Percentiles rank a stretch among this genome's conserved stretches.
phyloP scores from a whole-genome alignment of 805 yeast genomes.

The Candida sithepensis region DNA sequence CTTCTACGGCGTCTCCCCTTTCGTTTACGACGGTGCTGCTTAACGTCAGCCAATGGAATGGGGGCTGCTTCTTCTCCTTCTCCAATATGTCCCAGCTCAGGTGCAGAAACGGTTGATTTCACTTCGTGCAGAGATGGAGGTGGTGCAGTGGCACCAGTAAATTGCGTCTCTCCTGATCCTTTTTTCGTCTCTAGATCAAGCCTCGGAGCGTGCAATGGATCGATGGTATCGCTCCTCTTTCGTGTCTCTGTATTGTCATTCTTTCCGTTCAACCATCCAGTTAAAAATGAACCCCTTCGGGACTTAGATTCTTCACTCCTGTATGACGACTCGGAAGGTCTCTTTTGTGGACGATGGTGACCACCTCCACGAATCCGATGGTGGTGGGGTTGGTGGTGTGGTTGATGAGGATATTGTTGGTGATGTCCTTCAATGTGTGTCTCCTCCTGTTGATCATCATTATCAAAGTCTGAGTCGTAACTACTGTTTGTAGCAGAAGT shows the following conservation, averaged over 20 bases:
- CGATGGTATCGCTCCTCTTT: neutral
- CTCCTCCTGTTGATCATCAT: neutral
- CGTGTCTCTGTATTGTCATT: neutral
- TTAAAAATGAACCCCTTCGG: neutral
- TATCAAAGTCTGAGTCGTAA: neutral
- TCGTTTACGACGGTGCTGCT: neutral
- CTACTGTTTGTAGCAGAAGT: neutral
- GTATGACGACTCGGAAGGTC: neutral
- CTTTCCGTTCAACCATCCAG: neutral
- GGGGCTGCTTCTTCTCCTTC: neutral
- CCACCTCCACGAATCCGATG: neutral
- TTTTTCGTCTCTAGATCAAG: neutral
- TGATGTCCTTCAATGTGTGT: neutral
- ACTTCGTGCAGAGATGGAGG: neutral
- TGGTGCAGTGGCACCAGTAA: neutral
- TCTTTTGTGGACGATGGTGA: neutral
- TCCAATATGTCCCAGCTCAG: neutral
- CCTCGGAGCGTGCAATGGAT: neutral
- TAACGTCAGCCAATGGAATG: neutral
- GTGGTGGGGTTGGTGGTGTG: neutral
- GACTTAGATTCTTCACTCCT: neutral
- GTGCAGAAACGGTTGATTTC: neutral
- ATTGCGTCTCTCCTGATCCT: neutral
- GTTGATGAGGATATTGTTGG: too few relatives aligned
- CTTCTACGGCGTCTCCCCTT: constrained; percentile 11